Evolutionary conservation across 2,329 filamentous ascomycete species (phyloP).

Genomic region (Aspergillus pseudoglaucus): DNA sequence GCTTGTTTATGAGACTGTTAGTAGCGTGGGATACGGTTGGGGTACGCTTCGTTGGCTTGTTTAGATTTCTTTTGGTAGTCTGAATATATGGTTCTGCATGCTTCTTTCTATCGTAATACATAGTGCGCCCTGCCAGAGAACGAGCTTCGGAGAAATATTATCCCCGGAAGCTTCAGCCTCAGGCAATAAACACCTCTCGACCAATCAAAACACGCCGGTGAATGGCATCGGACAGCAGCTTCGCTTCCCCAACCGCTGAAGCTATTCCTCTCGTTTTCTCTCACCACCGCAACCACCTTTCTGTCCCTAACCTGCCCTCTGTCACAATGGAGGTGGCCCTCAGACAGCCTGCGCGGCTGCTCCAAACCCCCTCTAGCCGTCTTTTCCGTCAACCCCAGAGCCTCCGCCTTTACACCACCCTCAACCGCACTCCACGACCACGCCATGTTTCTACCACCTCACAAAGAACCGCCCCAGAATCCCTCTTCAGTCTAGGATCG

Average conservation of each 20-base stretch:
- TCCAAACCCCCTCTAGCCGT: slow-evolving; percentile 19
- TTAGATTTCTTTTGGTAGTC: neutral
- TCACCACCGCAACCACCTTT: neutral
- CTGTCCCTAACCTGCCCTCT: neutral
- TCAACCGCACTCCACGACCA: slow-evolving; percentile 22
- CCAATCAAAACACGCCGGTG: slow-evolving; percentile 8
- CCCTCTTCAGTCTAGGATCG: slow-evolving; percentile 25
- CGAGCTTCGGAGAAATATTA: neutral
- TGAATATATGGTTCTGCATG: neutral
- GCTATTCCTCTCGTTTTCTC: slow-evolving; percentile 1
- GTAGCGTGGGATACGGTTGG: neutral
- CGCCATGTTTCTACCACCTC: slow-evolving; percentile 21
- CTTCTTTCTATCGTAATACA: neutral
- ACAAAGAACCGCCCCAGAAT: slow-evolving; percentile 22
- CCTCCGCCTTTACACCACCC: slow-evolving; percentile 12
- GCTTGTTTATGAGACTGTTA: neutral
- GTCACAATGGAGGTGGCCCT: slow-evolving; percentile 33
- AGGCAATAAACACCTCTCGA: slow-evolving; percentile 14
- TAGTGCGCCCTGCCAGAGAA: neutral
- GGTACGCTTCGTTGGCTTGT: no score
- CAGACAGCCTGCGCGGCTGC: slow-evolving; percentile 28
- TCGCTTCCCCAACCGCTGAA: slow-evolving; percentile 1
- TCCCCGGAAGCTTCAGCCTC: slow-evolving; percentile 13
- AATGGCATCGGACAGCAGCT: slow-evolving; percentile 8
- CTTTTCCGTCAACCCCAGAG: slow-evolving; percentile 14